Evolutionary conservation across 306 rosid genomes (phyloP), one percentile per base, ranked within the genome.

Genomic region (Urtica urens): DNA sequence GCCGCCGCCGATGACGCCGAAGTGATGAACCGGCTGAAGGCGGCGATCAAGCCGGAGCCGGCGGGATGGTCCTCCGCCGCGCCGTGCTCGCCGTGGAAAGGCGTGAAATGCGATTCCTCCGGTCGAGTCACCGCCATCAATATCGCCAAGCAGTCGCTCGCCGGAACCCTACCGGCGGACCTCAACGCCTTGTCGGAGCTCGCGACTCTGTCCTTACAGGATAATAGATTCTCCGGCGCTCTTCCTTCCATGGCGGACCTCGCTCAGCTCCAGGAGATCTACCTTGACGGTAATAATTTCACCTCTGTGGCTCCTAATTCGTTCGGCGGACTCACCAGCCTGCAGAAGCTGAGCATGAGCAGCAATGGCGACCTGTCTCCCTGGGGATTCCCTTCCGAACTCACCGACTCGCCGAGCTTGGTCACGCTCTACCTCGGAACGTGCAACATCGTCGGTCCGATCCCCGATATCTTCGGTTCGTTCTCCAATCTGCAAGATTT

Each of bases 101-200:
- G 83, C 18, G 30, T 88, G 34, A 39, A 35, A 0, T 88, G 97
- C 53, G 87, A 73, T 51, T 10, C 45, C 8, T 64, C 85, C 0
- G 30, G 39, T 48, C 74, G 80, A 11, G 93, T 88, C 15, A 72
- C 65, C 63, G 16, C 62, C 60, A 77, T 88, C 46, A 51, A 46
- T 66, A 53, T 81, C 5, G 56, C 62, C 13, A 65, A 80, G 0
- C 19, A 18, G 3, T 66, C 73, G 2, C 83, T 88, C 63, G 51
- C 77, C 24, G 97, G 97, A 7, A 37, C 72, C 0, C 84, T 88
- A 1, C 95, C 95, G 33, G 46, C 84, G 14, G 76, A 84, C 68
- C 77, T 88, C 18, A 77, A 66, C 54, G 40, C 86, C 22, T 93
- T 88, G 45, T 28, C 86, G 1, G 63, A 66, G 30, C 90, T 88